Conservation (phyloP, 2,329 filamentous ascomycete species). For the Paecilomyces variotii region DNA sequence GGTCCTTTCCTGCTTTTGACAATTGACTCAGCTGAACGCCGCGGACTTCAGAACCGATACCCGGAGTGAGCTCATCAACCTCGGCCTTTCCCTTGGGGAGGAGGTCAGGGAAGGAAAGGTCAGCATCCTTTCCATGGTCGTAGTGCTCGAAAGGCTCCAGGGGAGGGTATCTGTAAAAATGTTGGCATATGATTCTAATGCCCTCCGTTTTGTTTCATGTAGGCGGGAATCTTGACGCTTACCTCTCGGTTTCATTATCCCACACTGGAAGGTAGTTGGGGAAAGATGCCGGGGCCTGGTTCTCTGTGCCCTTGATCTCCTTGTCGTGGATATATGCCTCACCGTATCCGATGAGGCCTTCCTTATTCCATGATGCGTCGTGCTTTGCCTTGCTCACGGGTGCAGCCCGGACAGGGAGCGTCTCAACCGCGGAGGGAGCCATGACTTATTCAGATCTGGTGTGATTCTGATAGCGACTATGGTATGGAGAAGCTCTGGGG, state of each 20-base stretch:
- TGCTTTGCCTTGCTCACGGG: constrained; percentile 18
- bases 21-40: constrained; percentile 66
- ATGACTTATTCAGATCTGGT: constrained; percentile 12
- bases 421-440: constrained; percentile 28
- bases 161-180: constrained; percentile 44
- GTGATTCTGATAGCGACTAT: not conserved
- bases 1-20: constrained; percentile 61
- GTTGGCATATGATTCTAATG: not conserved
- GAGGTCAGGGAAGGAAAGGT: constrained; percentile 61
- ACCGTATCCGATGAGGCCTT: constrained; percentile 26
- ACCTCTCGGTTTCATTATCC: constrained; percentile 47
- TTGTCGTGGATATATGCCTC: constrained; percentile 36
- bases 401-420: constrained; percentile 18
- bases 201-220: not conserved
- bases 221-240: not conserved
- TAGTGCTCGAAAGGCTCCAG: constrained; percentile 63
- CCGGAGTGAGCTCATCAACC: constrained; percentile 59
- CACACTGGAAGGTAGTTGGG: constrained; percentile 67
- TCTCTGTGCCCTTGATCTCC: constrained; percentile 47
- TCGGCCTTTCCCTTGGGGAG: constrained; percentile 40
- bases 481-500: not conserved
- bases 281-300: constrained; percentile 53
- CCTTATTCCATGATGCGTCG: constrained; percentile 28
- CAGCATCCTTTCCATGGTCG: constrained; percentile 69
- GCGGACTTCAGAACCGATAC: constrained; percentile 63